These are phyloP conservation scores for Astrothelium macrocarpum DNA, from an alignment of 495 filamentous ascomycete genomes.

Conservation along the genomic window DNA sequence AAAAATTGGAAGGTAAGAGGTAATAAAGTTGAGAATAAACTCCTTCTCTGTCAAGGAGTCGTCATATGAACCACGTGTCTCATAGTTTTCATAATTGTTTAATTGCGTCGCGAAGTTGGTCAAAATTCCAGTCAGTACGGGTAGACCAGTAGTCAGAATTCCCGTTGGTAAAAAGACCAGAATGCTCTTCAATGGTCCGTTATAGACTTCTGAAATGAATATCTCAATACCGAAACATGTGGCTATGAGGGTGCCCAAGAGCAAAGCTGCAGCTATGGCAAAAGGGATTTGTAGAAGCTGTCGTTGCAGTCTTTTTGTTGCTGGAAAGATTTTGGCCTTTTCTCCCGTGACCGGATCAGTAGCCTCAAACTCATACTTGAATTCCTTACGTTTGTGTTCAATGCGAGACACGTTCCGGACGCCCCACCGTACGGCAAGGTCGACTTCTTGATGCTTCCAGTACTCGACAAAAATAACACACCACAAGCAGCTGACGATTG, in stretches of 20 bases:
- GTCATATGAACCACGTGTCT: conserved; percentile 71
- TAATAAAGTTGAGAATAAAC: conserved; percentile 95
- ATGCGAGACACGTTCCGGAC: conserved; percentile 80
- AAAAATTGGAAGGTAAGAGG: conserved; percentile 85
- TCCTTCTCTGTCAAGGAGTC: conserved; percentile 78
- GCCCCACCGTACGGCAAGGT: conserved; percentile 85
- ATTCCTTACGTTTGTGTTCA: conserved; percentile 64
- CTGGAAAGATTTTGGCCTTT: conserved; percentile 64
- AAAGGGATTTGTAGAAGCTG: conserved; percentile 88
- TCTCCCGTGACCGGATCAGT: conserved; percentile 82
- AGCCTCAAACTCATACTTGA: conserved; percentile 63
- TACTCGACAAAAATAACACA: conserved; percentile 87
- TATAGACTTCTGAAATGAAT: conserved; percentile 89
- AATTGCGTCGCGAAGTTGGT: conserved; percentile 67
- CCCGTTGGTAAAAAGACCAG: conserved; percentile 82
- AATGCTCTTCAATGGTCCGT: conserved; percentile 75
- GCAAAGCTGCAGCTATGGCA: conserved; percentile 56
- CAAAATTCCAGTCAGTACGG: conserved; percentile 66
- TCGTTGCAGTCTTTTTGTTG: conserved; percentile 61
- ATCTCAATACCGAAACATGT: conserved; percentile 91
- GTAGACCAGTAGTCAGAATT: conserved; percentile 69
- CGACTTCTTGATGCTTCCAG: conserved; percentile 91
- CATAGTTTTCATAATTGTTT: conserved; percentile 86
- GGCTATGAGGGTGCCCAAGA: conserved; percentile 72
- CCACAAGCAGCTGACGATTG: conserved; percentile 74